Evolutionary conservation across 306 rosid genomes (phyloP), one percentile per base, ranked within the genome.

Genomic region (Cicer cuneatum): DNA sequence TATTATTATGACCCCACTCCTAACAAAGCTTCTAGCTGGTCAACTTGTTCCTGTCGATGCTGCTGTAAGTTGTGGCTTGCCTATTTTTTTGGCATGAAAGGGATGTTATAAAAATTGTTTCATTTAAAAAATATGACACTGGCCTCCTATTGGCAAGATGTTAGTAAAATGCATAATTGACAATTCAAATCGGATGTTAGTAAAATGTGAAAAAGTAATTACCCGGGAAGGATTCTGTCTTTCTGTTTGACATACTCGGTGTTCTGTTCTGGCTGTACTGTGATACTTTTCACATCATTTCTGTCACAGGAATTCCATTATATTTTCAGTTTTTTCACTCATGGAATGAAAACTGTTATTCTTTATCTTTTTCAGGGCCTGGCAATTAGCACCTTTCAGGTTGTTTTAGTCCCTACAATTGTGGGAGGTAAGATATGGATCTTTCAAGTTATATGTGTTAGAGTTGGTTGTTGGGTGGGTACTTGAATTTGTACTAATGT

Each of bases 21-120:
- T 94, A 16, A 94, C 99, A 33, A 94, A 87, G 85, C 93, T 92
- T 83, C 95, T 94, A 59, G 97, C 97, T 74, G 99, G 93, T 77
- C 97, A 92, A 71, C 90, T 90, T 62, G 99, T 92, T 74, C 96
- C 97, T 7, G 99, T 94, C 84, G 96, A 92, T 90, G 97, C 96
- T 57, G 89, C 74, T 49, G 99, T 94, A 83, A 94, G 97, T 85
- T 83, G 58, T 48, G 19, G 66, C 69, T 57, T 51, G 35, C 71
- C 56, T 62, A 2, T 40, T 46, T 35, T 59, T 67, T 57, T 41
- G 39, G 16, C 71, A 13, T 71, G 61, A 81, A 74, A 60, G 42
- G 64, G 24, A 72, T 72, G 33, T 47, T 14, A 9, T 9, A 70
- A 51, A 38, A 51, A 43, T 29, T 45, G 79, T 35, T 15, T 45